Evolutionary conservation across 139 green algal genomes (phyloP).

Genomic region (Monoraphidium neglectum): DNA sequence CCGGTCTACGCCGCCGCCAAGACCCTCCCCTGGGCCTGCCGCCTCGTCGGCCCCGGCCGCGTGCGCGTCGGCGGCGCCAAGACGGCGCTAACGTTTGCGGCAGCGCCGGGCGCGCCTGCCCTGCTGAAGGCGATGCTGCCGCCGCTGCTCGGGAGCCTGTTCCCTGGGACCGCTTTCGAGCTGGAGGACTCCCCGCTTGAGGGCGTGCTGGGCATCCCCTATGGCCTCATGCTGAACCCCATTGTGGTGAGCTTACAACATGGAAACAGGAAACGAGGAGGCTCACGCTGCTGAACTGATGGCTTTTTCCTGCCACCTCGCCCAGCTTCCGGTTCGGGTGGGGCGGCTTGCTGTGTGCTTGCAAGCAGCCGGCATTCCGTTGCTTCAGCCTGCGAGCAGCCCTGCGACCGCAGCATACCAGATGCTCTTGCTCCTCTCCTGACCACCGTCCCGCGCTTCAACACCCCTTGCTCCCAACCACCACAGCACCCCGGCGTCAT

Average conservation of each 20-base stretch:
- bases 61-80: constrained; percentile 1
- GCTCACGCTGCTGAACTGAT: no score
- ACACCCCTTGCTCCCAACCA: no score
- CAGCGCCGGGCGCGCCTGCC: neutral
- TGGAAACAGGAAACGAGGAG: no score
- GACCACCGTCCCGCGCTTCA: no score
- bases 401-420: no score
- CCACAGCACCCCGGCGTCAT: constrained; percentile 21
- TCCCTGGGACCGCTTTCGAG: neutral
- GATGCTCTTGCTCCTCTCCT: no score
- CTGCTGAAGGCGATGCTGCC: neutral
- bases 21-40: constrained; percentile 9
- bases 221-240: constrained; percentile 2
- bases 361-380: no score
- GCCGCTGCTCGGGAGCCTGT: neutral
- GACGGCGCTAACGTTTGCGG: neutral
- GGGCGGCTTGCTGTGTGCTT: no score
- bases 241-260: no score
- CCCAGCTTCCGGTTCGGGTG: no score
- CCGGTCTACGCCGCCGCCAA: neutral
- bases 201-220: constrained; percentile 6
- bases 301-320: no score
- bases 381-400: no score
- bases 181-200: constrained; percentile 2
- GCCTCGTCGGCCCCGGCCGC: neutral